Conservation (phyloP, 352 stramenopile genomes). For the Achlya hypogyna region DNA sequence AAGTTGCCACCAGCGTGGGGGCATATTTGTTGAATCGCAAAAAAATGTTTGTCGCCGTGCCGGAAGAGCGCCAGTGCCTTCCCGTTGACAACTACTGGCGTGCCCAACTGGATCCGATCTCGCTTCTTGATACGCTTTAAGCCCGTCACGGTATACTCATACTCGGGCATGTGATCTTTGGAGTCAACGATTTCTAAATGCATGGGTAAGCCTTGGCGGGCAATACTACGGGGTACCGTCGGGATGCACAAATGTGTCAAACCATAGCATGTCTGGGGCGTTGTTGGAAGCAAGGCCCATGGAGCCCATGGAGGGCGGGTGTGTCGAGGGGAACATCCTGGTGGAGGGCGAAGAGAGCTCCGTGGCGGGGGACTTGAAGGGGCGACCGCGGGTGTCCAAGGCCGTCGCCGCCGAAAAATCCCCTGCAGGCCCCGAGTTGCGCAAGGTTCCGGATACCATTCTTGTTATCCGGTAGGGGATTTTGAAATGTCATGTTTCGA, state of each 20-base stretch:
- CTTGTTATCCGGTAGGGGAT: neutral
- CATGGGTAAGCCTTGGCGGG: neutral
- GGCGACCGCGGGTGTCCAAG: neutral
- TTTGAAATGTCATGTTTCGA: neutral
- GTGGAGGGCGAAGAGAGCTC: neutral
- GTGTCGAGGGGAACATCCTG: neutral
- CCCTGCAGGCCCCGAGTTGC: neutral
- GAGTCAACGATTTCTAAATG: slow-evolving; percentile 73
- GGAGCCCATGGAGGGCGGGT: neutral
- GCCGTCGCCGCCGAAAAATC: neutral
- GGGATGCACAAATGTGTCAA: slow-evolving; percentile 10
- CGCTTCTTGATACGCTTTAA: slow-evolving; percentile 57
- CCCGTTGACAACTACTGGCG: slow-evolving; percentile 52
- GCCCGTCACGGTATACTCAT: slow-evolving; percentile 68
- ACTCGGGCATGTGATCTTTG: slow-evolving; percentile 51
- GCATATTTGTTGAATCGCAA: slow-evolving; percentile 68
- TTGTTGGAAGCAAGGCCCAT: neutral
- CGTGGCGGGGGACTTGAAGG: too few species aligned
- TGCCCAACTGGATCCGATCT: slow-evolving; percentile 36
- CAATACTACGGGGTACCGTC: neutral
- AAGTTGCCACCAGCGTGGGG: slow-evolving; percentile 72
- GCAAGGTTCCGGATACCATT: neutral
- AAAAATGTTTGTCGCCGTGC: slow-evolving; percentile 43
- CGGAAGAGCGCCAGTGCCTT: slow-evolving; percentile 75
- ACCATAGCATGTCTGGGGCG: slow-evolving; percentile 7